Base-by-base conservation (phyloP, 2,329 filamentous ascomycete genomes). In the Neopestalotiopsis sp. region DNA sequence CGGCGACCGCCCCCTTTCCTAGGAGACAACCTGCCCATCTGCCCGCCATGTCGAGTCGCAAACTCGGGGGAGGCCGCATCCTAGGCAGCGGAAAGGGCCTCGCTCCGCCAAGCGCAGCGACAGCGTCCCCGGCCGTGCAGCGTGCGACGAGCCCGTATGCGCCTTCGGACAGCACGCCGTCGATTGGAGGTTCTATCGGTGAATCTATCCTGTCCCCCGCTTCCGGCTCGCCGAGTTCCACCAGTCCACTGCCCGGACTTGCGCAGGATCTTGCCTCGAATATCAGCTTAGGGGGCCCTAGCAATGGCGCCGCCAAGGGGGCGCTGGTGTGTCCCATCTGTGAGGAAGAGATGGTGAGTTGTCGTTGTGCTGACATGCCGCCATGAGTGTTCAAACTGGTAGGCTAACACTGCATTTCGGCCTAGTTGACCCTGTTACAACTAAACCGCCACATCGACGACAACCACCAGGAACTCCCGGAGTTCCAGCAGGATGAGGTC, bases 251-350 rank as follows among this genome's bases (percentile, higher is more conserved):
- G 63, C 91, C 91, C 60, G 90, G 91, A 71, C 88, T 92, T 69
- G 84, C 88, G 13, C 94, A 95, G 77, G 94, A 97, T 77, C 88
- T 98, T 66, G 89, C 89, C 49, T 93, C 94, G 67, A 92, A 93
- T 76, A 91, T 98, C 75, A 94, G 92, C 67, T 82, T 96, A 24
- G 85, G 82, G 28, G 81, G 82, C 10, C 83, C 86, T 20, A 84
- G 86, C 66, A 86, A 84, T 70, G 86, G 86, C 71, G 85, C 83
- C 63, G 86, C 89, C 66, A 83, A 89, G 67, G 89, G 87, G 73
- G 89, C 89, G 79, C 89, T 99, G 69, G 90, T 95, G 67, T 99
- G 96, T 80, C 96, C 96, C n/a, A 99, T 99, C 78, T 99, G 96
- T 81, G 94, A 91, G 74, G 97, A 98, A 82, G 95, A 98, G 81